These are phyloP conservation scores for Yamadazyma pseudoaaseri DNA, from an alignment of 1,139 yeast species.

Conservation along the genomic window DNA sequence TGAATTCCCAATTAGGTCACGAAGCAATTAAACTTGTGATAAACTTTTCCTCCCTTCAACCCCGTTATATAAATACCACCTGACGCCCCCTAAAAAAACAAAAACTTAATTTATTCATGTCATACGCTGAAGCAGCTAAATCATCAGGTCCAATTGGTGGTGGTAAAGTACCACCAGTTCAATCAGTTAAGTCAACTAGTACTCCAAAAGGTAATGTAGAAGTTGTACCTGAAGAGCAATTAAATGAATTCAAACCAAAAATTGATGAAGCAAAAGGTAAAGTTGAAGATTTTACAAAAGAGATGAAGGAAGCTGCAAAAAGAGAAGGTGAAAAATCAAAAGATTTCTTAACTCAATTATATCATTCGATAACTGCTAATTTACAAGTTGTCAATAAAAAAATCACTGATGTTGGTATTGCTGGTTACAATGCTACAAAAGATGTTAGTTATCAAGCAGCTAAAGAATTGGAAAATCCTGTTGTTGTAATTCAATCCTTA, in stretches of 20 bases:
- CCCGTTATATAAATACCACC: constrained; percentile 3
- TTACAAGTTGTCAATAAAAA: constrained; percentile 5
- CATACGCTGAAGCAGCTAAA: constrained; percentile 44
- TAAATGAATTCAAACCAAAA: constrained; percentile 27
- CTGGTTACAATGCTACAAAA: constrained; percentile 5
- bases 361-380: constrained; percentile 1
- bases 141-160: constrained; percentile 33
- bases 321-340: constrained; percentile 18
- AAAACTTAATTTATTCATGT: constrained; percentile 10
- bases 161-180: constrained; percentile 24
- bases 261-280: constrained; percentile 17
- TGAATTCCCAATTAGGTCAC: constrained; percentile 4
- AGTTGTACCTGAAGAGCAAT: constrained; percentile 27
- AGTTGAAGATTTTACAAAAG: constrained; percentile 13
- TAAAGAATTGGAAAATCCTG: constrained; percentile 54
- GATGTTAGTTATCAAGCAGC: constrained; percentile 5
- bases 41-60: constrained; percentile 1
- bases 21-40: constrained; percentile 4
- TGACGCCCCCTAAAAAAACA: neutral
- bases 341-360: constrained; percentile 11
- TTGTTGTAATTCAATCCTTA: constrained; percentile 53
- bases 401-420: constrained; percentile 13
- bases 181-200: constrained; percentile 11
- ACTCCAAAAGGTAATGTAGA: constrained; percentile 29
- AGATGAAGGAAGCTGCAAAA: constrained; percentile 17